Evolutionary conservation across 495 filamentous ascomycete genomes (phyloP).

Genomic region (Talaromyces trachyspermus): DNA sequence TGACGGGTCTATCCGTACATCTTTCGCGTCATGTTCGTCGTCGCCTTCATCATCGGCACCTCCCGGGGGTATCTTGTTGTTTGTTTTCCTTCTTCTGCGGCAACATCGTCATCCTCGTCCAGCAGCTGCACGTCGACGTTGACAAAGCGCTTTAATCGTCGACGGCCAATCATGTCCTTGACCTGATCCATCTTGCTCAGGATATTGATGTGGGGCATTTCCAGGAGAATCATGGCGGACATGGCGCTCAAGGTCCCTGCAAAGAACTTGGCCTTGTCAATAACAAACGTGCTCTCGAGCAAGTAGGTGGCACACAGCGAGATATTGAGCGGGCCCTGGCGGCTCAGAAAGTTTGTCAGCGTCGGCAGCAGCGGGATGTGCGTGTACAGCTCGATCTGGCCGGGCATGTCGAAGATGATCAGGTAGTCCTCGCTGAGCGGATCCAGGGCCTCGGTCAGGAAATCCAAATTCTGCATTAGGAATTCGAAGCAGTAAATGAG

Average conservation of each 20-base stretch:
- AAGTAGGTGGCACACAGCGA: slow-evolving; percentile 93
- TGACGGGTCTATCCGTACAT: slow-evolving; percentile 40
- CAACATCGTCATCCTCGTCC: slow-evolving; percentile 50
- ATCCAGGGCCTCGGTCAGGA: slow-evolving; percentile 80
- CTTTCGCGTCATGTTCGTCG: slow-evolving; percentile 25
- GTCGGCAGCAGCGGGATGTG: slow-evolving; percentile 87
- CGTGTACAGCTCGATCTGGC: slow-evolving; percentile 98
- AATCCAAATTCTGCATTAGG: slow-evolving; percentile 92
- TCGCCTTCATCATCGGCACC: slow-evolving; percentile 32
- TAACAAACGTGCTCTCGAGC: slow-evolving; percentile 87
- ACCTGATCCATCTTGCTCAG: slow-evolving; percentile 96
- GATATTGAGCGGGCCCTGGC: slow-evolving; percentile 74
- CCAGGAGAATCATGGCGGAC: slow-evolving; percentile 97
- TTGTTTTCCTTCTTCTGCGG: slow-evolving; percentile 28
- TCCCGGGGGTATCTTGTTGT: slow-evolving; percentile 28
- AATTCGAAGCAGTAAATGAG: slow-evolving; percentile 97
- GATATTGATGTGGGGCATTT: slow-evolving; percentile 90
- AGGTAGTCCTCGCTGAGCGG: slow-evolving; percentile 88
- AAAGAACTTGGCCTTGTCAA: slow-evolving; percentile 95
- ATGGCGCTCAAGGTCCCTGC: slow-evolving; percentile 91
- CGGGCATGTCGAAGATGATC: slow-evolving; percentile 96
- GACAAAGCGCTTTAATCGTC: slow-evolving; percentile 79
- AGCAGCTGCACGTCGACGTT: slow-evolving; percentile 73
- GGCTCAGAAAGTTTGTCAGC: slow-evolving; percentile 74
- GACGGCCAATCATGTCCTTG: slow-evolving; percentile 70